These are phyloP conservation scores for Naegleria fowleri DNA, from an alignment of 208 protist genomes.

Conservation along the genomic window DNA sequence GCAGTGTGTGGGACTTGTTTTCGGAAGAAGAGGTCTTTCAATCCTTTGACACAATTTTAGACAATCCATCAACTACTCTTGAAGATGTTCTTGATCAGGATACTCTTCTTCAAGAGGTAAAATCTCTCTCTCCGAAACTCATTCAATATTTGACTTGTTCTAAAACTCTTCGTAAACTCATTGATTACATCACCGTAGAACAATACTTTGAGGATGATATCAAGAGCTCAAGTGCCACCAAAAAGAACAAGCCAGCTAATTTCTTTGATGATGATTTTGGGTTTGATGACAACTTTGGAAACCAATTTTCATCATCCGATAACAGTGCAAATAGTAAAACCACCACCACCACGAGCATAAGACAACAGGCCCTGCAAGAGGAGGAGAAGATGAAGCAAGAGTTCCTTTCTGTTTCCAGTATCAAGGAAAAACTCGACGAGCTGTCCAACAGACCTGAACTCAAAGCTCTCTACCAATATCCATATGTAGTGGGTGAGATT, in stretches of 20 bases:
- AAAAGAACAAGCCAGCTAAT: not conserved
- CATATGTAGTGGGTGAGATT: not conserved
- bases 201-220: not conserved
- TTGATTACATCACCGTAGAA: not conserved
- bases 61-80: constrained; percentile 3
- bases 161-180: not conserved
- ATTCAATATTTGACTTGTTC: not conserved
- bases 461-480: not conserved
- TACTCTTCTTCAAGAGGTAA: not conserved
- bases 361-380: not conserved
- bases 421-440: not conserved
- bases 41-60: not conserved
- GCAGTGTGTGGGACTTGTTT: not conserved
- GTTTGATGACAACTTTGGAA: not conserved
- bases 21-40: not conserved
- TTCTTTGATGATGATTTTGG: not conserved
- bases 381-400: not conserved
- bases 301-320: not conserved
- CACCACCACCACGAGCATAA: not conserved
- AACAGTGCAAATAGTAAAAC: not conserved
- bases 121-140: not conserved
- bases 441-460: not conserved
- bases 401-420: not conserved
- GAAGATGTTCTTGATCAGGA: constrained; percentile 14
- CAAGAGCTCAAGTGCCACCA: not conserved